Percentiles rank a stretch among this genome's conserved stretches.
Evolutionary conservation across 768 basidiomycete species (phyloP).

Genomic region (Lentinula lateritia): DNA sequence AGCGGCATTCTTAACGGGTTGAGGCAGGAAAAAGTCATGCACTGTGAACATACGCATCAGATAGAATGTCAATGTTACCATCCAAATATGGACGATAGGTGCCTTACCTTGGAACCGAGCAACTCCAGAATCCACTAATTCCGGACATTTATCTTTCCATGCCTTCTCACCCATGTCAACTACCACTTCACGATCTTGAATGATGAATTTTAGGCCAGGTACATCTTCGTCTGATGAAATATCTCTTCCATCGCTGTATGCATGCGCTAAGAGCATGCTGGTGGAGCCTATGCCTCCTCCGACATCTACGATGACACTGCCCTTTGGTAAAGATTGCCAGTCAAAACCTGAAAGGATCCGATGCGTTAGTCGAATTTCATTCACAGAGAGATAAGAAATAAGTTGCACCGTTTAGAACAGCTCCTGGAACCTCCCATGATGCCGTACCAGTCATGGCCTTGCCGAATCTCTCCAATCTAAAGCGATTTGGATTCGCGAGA

Average conservation of each 20-base stretch:
- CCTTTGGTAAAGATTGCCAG: conserved; percentile 41
- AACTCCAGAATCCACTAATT: conserved; percentile 47
- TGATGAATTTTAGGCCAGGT: conserved; percentile 30
- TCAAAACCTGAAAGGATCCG: conserved; percentile 34
- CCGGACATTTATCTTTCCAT: conserved; percentile 55
- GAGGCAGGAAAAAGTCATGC: conserved; percentile 74
- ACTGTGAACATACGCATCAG: conserved; percentile 23
- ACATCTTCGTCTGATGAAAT: conserved; percentile 12
- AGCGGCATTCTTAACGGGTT: conserved; percentile 46
- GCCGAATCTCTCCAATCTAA: conserved; percentile 63
- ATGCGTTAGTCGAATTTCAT: background rate
- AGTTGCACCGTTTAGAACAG: conserved; percentile 45
- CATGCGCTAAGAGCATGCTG: conserved; percentile 31
- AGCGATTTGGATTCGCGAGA: conserved; percentile 29
- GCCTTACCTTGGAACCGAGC: conserved; percentile 48
- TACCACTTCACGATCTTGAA: conserved; percentile 49
- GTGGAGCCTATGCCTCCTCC: conserved; percentile 54
- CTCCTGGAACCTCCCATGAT: conserved; percentile 64
- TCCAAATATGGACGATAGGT: background rate
- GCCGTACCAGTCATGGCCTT: conserved; percentile 71
- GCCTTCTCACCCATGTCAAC: conserved; percentile 44
- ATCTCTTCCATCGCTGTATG: conserved; percentile 17
- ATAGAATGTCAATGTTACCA: background rate
- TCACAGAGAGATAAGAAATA: background rate
- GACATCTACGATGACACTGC: conserved; percentile 48